Conservation (phyloP, 2,329 filamentous ascomycete genomes). For the Fusarium illudens region DNA sequence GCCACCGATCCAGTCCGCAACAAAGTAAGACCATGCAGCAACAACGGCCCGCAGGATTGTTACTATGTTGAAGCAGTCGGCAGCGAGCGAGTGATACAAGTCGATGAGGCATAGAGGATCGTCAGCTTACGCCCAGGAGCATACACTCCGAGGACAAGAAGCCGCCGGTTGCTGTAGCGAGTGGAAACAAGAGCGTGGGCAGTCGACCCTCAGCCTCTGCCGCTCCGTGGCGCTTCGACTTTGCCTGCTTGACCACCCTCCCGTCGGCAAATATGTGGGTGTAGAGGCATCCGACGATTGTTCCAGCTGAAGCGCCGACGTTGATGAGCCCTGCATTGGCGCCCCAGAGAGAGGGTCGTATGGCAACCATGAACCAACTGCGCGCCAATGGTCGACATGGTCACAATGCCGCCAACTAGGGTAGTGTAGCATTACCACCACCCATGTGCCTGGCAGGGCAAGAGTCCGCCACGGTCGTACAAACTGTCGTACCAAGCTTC, state of each 20-base stretch:
- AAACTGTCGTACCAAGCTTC: conserved; percentile 3
- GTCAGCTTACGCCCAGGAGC: neutral
- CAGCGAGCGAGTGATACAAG: conserved; percentile 55
- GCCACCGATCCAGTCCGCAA: conserved; percentile 53
- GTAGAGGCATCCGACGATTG: conserved; percentile 41
- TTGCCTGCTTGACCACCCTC: conserved; percentile 10
- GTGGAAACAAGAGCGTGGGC: conserved; percentile 42
- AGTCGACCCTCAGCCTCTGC: conserved; percentile 48
- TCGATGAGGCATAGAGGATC: conserved; percentile 56
- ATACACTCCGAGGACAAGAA: conserved; percentile 41
- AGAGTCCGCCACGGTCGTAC: conserved; percentile 27
- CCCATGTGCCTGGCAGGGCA: conserved; percentile 46
- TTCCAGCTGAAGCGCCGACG: conserved; percentile 46
- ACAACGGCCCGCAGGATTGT: conserved; percentile 59
- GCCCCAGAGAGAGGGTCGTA: conserved; percentile 48
- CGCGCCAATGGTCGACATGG: conserved; percentile 48
- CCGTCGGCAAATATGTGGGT: conserved; percentile 40
- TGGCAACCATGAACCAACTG: conserved; percentile 41
- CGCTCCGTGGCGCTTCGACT: conserved; percentile 37
- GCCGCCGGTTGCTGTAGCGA: conserved; percentile 45
- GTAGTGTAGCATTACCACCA: conserved; percentile 50
- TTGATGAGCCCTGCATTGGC: conserved; percentile 47
- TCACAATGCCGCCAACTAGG: conserved; percentile 47
- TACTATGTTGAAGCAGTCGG: conserved; percentile 63
- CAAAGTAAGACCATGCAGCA: conserved; percentile 63